phyloP scores from a whole-genome alignment of 805 yeast species.

The Saturnispora quitensis region DNA sequence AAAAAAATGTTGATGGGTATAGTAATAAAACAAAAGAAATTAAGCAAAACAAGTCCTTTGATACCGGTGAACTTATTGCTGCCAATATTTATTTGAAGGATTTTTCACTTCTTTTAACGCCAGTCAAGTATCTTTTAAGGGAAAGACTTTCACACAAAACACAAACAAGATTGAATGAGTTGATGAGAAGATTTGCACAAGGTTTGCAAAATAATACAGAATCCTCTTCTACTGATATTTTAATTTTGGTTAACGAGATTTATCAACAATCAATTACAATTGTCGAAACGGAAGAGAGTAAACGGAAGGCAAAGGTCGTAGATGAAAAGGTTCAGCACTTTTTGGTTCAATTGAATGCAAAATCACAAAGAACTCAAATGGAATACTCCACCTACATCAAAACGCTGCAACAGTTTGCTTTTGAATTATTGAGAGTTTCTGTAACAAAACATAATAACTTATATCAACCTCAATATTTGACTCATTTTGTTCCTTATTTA shows the following conservation, averaged over 20 bases:
- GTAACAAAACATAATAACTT: slow-evolving; percentile 54
- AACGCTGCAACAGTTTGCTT: slow-evolving; percentile 63
- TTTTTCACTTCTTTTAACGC: slow-evolving; percentile 53
- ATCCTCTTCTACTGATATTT: slow-evolving; percentile 44
- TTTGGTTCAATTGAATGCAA: slow-evolving; percentile 61
- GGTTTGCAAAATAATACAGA: slow-evolving; percentile 72
- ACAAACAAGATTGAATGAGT: slow-evolving; percentile 69
- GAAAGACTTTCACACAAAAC: slow-evolving; percentile 60
- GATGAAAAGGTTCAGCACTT: slow-evolving; percentile 44
- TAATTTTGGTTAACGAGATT: slow-evolving; percentile 67
- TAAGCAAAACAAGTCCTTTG: slow-evolving; percentile 79
- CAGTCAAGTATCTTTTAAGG: slow-evolving; percentile 53
- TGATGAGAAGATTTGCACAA: slow-evolving; percentile 64
- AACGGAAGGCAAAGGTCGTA: slow-evolving; percentile 14
- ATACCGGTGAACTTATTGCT: slow-evolving; percentile 73
- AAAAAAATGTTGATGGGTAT: slow-evolving; percentile 91
- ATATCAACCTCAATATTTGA: slow-evolving; percentile 48
- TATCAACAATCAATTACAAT: slow-evolving; percentile 41
- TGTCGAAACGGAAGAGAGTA: slow-evolving; percentile 15
- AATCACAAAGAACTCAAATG: slow-evolving; percentile 41
- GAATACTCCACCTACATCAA: slow-evolving; percentile 49
- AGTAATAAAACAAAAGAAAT: slow-evolving; percentile 82
- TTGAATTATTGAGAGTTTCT: slow-evolving; percentile 68
- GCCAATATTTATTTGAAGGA: slow-evolving; percentile 47
- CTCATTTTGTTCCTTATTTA: slow-evolving; percentile 68